These are phyloP conservation scores for Aegilops tauschii DNA, from an alignment of 176 grass and related monocot species.

Conservation along the genomic window DNA sequence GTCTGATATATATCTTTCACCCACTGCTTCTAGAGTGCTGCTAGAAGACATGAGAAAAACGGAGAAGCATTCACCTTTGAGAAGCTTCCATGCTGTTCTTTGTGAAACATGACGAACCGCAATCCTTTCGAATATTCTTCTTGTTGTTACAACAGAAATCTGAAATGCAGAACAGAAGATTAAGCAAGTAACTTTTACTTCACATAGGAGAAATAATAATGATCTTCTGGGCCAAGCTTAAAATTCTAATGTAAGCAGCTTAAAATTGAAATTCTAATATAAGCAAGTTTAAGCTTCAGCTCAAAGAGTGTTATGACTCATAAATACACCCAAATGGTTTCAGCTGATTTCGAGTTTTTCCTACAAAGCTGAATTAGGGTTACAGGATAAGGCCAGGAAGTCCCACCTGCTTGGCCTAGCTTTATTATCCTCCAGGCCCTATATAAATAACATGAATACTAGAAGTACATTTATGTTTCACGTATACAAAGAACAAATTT, in stretches of 20 bases:
- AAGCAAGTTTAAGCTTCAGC: not conserved
- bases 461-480: slow-evolving; percentile 20
- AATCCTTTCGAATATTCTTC: slow-evolving; percentile 89
- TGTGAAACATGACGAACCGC: slow-evolving; percentile 66
- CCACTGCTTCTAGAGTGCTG: not conserved
- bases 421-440: not conserved
- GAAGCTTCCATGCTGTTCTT: slow-evolving; percentile 99
- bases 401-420: not conserved
- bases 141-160: slow-evolving; percentile 81
- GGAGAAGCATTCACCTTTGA: slow-evolving; percentile 60
- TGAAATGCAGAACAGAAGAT: slow-evolving; percentile 48
- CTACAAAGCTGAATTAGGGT: not conserved
- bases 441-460: slow-evolving; percentile 2
- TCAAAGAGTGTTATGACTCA: not conserved
- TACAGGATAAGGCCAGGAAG: slow-evolving; percentile 2
- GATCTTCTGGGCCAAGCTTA: slow-evolving; percentile 6
- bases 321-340: not conserved
- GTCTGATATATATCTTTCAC: too few relatives aligned
- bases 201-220: not conserved
- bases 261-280: not conserved
- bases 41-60: slow-evolving; percentile 2
- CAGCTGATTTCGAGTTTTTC: slow-evolving; percentile 24
- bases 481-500: not conserved
- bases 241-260: not conserved
- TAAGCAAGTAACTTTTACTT: slow-evolving; percentile 1